Base-by-base conservation (phyloP, 768 basidiomycete genomes). In the Kwoniella shandongensis region DNA sequence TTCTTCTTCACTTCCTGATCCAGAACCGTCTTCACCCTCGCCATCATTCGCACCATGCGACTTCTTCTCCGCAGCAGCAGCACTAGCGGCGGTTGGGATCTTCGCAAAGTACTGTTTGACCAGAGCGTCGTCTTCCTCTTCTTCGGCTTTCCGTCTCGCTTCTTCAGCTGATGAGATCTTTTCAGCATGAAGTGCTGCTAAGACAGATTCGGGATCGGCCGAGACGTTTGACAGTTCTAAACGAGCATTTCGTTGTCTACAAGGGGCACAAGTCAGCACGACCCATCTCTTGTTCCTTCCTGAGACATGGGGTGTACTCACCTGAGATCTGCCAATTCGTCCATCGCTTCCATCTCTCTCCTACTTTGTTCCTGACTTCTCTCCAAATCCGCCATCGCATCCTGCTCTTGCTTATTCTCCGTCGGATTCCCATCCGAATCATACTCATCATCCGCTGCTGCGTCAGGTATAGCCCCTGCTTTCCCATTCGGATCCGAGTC, bases 341-440 rank as follows among this genome's bases (percentile, higher is more conserved):
- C 96, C 65, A 98, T 82, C 52, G 94, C 88, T 70, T 97, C 96
- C 96, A 99, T 99, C 79, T 97, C 94, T 49, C 93, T 84, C 76
- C 94, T 92, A 30, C 89, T 89, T 78, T 94, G 90, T 41, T 85
- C 81, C 30, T 91, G 92, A 50, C 89, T 86, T 76, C 90, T 89
- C 81, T 99, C 96, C 44, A 98, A 81, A 27, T 84, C 88, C 70
- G 93, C 91, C 94, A 99, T 99, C 2, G 96, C 91, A 70, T 99
- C 94, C 70, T 86, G 87, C 69, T 90, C 88, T 27, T 53, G 53
- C 66, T 89, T 85, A 1, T 81, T 84, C 0, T 83, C 86, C 63
- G 81, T 68, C 10, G 61, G 59, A 39, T 78, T 77, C 1, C 64
- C 72, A 26, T 74, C 76, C 8, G 69, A 71, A 41, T 69, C 69